phyloP scores from a whole-genome alignment of 768 basidiomycete genomes.

The Amanita subjunquillea region DNA sequence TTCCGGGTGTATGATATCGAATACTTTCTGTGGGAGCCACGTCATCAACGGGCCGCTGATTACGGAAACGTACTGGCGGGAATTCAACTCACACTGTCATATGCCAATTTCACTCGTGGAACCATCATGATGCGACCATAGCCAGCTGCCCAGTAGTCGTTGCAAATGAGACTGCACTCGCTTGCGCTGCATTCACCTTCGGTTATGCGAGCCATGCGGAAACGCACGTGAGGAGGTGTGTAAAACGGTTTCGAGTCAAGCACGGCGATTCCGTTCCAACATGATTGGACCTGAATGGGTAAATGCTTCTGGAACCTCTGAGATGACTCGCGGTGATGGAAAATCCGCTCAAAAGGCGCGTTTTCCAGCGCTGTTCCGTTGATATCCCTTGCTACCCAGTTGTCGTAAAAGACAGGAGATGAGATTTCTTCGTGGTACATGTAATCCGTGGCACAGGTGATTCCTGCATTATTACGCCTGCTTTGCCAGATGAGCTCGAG shows the following conservation, averaged over 20 bases:
- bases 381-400: slow-evolving; percentile 98
- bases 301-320: slow-evolving; percentile 85
- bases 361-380: slow-evolving; percentile 98
- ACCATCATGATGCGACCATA: slow-evolving; percentile 98
- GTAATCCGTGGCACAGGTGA: slow-evolving; percentile 97
- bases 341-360: slow-evolving; percentile 90
- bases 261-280: slow-evolving; percentile 97
- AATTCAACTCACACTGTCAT: slow-evolving; percentile 53
- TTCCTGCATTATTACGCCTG: slow-evolving; percentile 88
- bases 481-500: slow-evolving; percentile 97
- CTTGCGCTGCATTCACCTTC: slow-evolving; percentile 91
- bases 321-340: slow-evolving; percentile 72
- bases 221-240: slow-evolving; percentile 78
- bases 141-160: slow-evolving; percentile 95
- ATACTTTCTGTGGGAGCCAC: slow-evolving; percentile 60
- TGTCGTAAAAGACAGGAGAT: slow-evolving; percentile 93
- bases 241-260: slow-evolving; percentile 97
- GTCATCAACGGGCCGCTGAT: not conserved
- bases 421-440: slow-evolving; percentile 97
- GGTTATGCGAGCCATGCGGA: slow-evolving; percentile 87
- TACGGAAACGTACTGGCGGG: not conserved
- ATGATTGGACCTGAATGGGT: slow-evolving; percentile 92
- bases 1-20: slow-evolving; percentile 85
- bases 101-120: slow-evolving; percentile 91
- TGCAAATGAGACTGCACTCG: slow-evolving; percentile 95